These are phyloP conservation scores for Persicaria maculosa DNA, from an alignment of 148 eudicot species.

Conservation along the genomic window DNA sequence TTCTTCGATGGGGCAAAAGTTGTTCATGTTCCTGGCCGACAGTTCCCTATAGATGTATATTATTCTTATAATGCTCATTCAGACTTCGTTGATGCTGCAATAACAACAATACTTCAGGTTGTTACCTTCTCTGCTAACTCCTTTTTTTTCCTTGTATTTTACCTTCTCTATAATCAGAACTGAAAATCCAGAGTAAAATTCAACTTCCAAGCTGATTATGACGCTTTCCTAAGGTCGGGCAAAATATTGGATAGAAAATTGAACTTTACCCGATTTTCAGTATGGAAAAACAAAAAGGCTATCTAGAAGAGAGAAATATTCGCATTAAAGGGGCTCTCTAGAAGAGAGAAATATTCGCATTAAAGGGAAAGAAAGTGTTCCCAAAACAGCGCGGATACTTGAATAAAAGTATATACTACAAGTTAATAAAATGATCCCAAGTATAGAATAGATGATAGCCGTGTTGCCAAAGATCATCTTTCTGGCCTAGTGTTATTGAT, in stretches of 20 bases:
- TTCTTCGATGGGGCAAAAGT: slow-evolving; percentile 85
- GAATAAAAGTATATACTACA: neutral
- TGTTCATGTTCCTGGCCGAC: slow-evolving; percentile 89
- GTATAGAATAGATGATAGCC: neutral
- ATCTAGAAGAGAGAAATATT: neutral
- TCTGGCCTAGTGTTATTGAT: neutral
- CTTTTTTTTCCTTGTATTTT: neutral
- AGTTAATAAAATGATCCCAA: neutral
- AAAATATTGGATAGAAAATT: too few species aligned
- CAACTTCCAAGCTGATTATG: neutral
- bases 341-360: neutral
- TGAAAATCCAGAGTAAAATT: neutral
- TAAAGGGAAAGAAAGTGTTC: neutral
- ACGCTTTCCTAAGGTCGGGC: neutral
- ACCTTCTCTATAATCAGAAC: neutral
- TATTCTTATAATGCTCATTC: slow-evolving; percentile 69
- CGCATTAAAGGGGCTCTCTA: neutral
- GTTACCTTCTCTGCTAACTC: neutral
- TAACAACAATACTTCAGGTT: slow-evolving; percentile 93
- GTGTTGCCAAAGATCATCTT: neutral
- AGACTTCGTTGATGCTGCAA: slow-evolving; percentile 79
- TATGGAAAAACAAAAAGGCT: neutral
- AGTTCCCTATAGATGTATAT: slow-evolving; percentile 80
- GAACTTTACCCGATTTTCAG: too few species aligned
- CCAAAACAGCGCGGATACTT: neutral